These are phyloP conservation scores for Agaricus sinodeliciosus DNA, from an alignment of 768 basidiomycete genomes.

Conservation along the genomic window DNA sequence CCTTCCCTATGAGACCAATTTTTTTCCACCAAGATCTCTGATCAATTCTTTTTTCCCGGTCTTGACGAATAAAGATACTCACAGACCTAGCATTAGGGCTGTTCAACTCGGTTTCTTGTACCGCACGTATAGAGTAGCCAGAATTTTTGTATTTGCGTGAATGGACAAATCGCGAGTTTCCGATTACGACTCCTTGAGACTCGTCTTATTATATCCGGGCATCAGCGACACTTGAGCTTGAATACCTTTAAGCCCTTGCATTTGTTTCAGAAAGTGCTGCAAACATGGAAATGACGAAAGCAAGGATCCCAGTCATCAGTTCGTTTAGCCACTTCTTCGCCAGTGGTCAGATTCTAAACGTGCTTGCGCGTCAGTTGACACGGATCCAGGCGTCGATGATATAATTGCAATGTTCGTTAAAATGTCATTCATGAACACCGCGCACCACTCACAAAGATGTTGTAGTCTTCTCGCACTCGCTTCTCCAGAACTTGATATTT, in stretches of 20 bases:
- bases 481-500: conserved; percentile 77
- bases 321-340: conserved; percentile 17
- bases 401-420: conserved; percentile 60
- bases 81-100: neutral
- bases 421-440: neutral
- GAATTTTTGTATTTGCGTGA: neutral
- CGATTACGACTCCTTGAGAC: too few species aligned
- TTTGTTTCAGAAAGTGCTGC: neutral
- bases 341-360: neutral
- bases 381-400: conserved; percentile 86
- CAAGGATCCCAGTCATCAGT: conserved; percentile 62
- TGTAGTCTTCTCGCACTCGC: conserved; percentile 68
- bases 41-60: conserved; percentile 22
- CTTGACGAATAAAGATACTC: neutral
- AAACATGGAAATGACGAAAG: conserved; percentile 2
- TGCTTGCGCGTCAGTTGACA: conserved; percentile 49
- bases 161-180: neutral
- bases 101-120: neutral
- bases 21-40: conserved; percentile 76
- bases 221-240: neutral
- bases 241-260: too few species aligned
- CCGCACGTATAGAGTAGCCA: too few species aligned
- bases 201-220: neutral
- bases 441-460: neutral
- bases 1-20: conserved; percentile 57